phyloP scores from a whole-genome alignment of 371 early-diverging fungal genomes.

The Mortierella sp. region DNA sequence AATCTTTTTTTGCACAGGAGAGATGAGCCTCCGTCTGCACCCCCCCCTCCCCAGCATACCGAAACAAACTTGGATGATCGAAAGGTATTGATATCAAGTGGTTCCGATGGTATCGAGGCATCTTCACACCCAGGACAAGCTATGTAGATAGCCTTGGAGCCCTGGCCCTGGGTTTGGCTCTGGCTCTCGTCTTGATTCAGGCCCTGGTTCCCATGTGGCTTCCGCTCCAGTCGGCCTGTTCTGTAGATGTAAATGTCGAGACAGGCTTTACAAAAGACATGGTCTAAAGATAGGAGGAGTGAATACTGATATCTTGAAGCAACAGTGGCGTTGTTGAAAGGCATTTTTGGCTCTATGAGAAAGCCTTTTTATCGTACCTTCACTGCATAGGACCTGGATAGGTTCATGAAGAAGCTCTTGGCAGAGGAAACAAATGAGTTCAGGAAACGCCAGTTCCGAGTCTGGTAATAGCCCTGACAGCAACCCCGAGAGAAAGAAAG shows the following conservation, averaged over 20 bases:
- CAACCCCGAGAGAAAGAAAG: neutral
- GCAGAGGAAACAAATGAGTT: constrained; percentile 31
- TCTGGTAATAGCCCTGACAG: constrained; percentile 20
- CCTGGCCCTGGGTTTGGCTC: neutral
- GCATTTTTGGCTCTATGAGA: neutral
- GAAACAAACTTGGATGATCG: constrained; percentile 36
- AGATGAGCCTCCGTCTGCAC: too few species aligned
- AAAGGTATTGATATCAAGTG: constrained; percentile 18
- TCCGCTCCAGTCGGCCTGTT: too few species aligned
- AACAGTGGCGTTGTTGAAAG: neutral
- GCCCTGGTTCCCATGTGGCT: neutral
- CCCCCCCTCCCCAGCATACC: constrained; percentile 23
- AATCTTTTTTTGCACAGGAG: too few species aligned
- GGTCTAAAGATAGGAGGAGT: constrained; percentile 15
- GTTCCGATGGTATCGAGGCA: neutral
- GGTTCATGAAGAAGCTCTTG: constrained; percentile 28
- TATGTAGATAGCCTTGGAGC: neutral
- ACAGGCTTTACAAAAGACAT: constrained; percentile 45
- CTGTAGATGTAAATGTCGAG: constrained; percentile 21
- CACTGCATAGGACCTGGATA: constrained; percentile 28
- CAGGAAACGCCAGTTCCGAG: constrained; percentile 17
- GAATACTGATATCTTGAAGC: neutral
- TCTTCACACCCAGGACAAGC: constrained; percentile 35
- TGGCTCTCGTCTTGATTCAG: neutral
- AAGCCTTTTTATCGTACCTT: constrained; percentile 14